Evolutionary conservation across 352 stramenopile genomes (phyloP).

Genomic region (Globisporangium canariense): DNA sequence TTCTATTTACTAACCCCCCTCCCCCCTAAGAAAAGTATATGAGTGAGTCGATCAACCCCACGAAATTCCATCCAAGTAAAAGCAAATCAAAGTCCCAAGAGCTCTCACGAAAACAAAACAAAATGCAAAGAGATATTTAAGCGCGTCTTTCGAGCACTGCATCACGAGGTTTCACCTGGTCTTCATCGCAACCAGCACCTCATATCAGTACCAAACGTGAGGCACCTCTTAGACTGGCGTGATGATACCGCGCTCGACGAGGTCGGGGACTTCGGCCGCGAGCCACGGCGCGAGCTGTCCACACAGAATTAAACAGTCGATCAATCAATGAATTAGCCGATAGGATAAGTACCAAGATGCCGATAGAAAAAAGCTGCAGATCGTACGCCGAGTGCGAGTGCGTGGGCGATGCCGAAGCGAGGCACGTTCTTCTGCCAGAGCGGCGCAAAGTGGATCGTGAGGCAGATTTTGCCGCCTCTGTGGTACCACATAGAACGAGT

Average conservation of each 20-base stretch:
- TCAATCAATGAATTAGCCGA: background rate
- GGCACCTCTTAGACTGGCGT: constrained; percentile 47
- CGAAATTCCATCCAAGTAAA: constrained; percentile 2
- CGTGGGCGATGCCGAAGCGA: constrained; percentile 83
- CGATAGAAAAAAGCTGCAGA: background rate
- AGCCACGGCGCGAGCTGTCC: constrained; percentile 81
- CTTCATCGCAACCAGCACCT: background rate
- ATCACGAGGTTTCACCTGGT: background rate
- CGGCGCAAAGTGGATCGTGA: constrained; percentile 88
- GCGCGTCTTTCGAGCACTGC: background rate
- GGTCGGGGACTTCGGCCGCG: constrained; percentile 80
- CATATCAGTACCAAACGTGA: background rate
- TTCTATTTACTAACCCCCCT: constrained; percentile 8
- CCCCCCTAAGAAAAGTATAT: constrained; percentile 1
- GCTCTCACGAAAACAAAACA: background rate
- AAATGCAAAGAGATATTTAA: constrained; percentile 6
- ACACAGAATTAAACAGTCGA: background rate
- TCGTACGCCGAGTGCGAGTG: constrained; percentile 75
- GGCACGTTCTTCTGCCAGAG: constrained; percentile 89
- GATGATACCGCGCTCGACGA: constrained; percentile 77
- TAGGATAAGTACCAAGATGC: background rate
- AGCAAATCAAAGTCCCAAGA: background rate
- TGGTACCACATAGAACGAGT: background rate
- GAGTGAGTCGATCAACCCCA: constrained; percentile 5
- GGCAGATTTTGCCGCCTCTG: constrained; percentile 84